phyloP scores from a whole-genome alignment of 768 basidiomycete species.

The Infundibulicybe gibba region DNA sequence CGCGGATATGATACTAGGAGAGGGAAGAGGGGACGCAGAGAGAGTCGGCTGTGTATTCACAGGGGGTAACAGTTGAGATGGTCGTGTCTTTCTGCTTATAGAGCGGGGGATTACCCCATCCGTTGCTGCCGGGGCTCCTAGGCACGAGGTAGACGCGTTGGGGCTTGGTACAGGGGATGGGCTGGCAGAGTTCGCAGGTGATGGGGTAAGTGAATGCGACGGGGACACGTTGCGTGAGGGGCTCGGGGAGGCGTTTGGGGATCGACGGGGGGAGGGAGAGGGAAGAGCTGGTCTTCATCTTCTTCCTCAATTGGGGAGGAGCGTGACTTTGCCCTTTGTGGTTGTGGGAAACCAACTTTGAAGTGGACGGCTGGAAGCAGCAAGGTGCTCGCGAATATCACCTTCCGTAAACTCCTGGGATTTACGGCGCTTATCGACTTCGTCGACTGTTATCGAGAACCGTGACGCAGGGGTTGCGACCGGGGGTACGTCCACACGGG shows the following conservation, averaged over 20 bases:
- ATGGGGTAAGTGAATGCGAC: conserved; percentile 10
- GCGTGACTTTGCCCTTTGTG: conserved; percentile 3
- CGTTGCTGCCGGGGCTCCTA: conserved; percentile 7
- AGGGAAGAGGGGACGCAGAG: not conserved
- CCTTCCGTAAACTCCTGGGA: conserved; percentile 31
- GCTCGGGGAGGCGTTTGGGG: conserved; percentile 38
- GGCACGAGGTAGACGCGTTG: conserved; percentile 22
- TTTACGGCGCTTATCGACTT: conserved; percentile 56
- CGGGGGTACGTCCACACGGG: conserved; percentile 6
- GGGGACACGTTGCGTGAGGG: conserved; percentile 16
- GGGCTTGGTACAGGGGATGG: conserved; percentile 31
- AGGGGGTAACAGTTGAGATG: not conserved
- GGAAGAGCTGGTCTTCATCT: conserved; percentile 54
- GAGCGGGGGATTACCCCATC: conserved; percentile 4
- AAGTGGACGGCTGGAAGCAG: conserved; percentile 8
- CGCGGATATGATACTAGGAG: not conserved
- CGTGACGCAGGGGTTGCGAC: conserved; percentile 12
- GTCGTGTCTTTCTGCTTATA: conserved; percentile 11
- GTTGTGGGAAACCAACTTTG: conserved; percentile 1
- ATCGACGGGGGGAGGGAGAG: conserved; percentile 54
- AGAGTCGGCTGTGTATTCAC: not conserved
- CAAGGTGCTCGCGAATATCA: conserved; percentile 9
- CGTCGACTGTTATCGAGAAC: conserved; percentile 54
- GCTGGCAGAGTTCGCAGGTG: conserved; percentile 14
- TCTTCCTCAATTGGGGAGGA: conserved; percentile 47